Evolutionary conservation across 1,284 basidiomycete species (phyloP), one percentile per base, ranked within the genome.

Genomic region (Ceratobasidium sp.): DNA sequence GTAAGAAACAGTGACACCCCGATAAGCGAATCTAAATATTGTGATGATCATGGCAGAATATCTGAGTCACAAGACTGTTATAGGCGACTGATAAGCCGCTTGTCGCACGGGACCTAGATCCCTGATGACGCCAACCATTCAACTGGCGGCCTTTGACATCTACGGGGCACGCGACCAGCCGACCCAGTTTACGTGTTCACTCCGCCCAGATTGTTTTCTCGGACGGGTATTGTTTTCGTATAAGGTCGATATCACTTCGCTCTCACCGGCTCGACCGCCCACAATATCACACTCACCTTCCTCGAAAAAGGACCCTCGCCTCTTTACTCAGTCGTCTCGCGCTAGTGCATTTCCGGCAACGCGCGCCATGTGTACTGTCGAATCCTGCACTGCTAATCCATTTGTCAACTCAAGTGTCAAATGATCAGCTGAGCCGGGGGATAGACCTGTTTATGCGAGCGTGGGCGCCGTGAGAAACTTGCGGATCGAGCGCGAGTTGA

Each of bases 101-200:
- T 19, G n/a, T 37, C 6, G 1, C 19, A n/a, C 34, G 1, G 11
- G 9, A 8, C 17, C 15, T n/a, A 29, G 25, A 22, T 19, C 6
- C 52, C 59, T 49, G 19, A 40, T 52, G 1, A 78, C 78, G 5
- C 80, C 79, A 6, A 64, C 78, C 0, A 29, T 29, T 29, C 25
- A 77, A 79, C 15, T 81, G 80, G 79, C 78, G 80, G 1, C 80
- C 80, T 4, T 57, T 81, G 15, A 77, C 79, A 8, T 77, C 79
- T 11, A 77, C 8, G 76, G 80, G 25, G 79, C 80, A 1, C 80
- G 78, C 57, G 79, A 81, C 52, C 66, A 78, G 32, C 80, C 80
- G 1, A 76, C 77, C 2, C 75, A 77, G 46, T 76, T 76, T 37
- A 56, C 80, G 37, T 19, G 71, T 64, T 2, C 25, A 37, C 5